Conservation (phyloP, 2,329 filamentous ascomycete genomes). For the Raffaelea arxii region DNA sequence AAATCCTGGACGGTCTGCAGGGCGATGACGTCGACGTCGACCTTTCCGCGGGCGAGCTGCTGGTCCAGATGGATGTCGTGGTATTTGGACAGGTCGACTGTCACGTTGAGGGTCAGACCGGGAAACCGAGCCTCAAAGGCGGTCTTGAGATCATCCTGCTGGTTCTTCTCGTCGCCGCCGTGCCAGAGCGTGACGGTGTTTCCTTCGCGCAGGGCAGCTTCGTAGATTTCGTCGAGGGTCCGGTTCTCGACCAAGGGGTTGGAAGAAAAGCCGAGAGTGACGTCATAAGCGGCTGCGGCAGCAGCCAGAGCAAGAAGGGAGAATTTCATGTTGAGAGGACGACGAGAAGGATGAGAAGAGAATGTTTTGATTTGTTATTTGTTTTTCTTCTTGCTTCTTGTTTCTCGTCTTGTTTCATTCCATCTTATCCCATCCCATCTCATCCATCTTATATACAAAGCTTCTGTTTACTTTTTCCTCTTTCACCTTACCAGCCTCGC, state of each 20-base stretch:
- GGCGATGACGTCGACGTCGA: slow-evolving; percentile 34
- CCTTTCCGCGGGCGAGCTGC: slow-evolving; percentile 27
- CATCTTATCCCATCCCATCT: too few species aligned
- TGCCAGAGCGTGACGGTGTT: slow-evolving; percentile 35
- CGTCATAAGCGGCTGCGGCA: neutral
- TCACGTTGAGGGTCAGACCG: slow-evolving; percentile 39
- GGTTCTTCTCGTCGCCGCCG: slow-evolving; percentile 34
- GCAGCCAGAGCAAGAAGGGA: neutral
- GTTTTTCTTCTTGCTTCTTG: too few species aligned
- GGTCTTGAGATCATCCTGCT: slow-evolving; percentile 28
- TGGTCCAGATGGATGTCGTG: slow-evolving; percentile 37
- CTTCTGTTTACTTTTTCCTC: too few species aligned
- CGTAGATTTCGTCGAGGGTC: slow-evolving; percentile 37
- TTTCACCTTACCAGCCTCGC: too few species aligned
- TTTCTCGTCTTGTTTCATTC: too few species aligned
- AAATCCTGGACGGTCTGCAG: slow-evolving; percentile 44
- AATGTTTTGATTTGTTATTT: too few species aligned
- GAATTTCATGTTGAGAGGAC: neutral
- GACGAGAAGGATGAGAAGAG: too few species aligned
- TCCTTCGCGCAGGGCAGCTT: slow-evolving; percentile 37
- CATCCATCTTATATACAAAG: too few species aligned
- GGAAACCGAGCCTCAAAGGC: slow-evolving; percentile 38
- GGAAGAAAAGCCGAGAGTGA: neutral
- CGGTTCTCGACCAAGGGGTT: slow-evolving; percentile 16
- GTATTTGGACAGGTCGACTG: slow-evolving; percentile 47